Conservation (phyloP, 2,329 filamentous ascomycete species). For the Didymella lethalis region DNA sequence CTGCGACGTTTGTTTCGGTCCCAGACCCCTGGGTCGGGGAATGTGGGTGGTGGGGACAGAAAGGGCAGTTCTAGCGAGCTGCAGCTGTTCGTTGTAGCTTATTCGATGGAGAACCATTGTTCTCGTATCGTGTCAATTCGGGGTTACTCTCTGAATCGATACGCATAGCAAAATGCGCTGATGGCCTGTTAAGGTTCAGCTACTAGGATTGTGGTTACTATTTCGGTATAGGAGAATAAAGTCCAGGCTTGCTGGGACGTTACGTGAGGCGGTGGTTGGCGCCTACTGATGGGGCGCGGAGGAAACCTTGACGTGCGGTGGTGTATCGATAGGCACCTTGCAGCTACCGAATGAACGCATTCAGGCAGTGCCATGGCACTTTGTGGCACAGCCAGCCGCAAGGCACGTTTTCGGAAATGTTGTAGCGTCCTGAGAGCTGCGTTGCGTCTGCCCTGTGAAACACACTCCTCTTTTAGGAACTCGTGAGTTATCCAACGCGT, state of each 20-base stretch:
- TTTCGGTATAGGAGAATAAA: conserved; percentile 7
- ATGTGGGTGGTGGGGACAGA: conserved; percentile 15
- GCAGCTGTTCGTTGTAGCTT: conserved; percentile 4
- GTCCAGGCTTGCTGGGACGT: conserved; percentile 18
- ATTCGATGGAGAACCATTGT: conserved; percentile 4
- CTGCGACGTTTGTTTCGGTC: conserved; percentile 4
- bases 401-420: conserved; percentile 26
- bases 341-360: conserved; percentile 17
- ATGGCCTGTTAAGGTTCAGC: conserved; percentile 9
- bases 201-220: conserved; percentile 1
- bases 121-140: conserved; percentile 13
- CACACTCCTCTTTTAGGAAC: conserved; percentile 12
- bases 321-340: conserved; percentile 32
- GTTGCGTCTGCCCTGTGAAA: conserved; percentile 21
- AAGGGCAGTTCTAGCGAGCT: conserved; percentile 17
- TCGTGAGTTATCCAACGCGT: conserved; percentile 4
- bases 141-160: conserved; percentile 1
- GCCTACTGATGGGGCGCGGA: conserved; percentile 20
- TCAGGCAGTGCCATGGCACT: conserved; percentile 9
- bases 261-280: conserved; percentile 13
- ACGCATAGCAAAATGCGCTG: conserved; percentile 10
- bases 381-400: conserved; percentile 24
- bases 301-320: conserved; percentile 29
- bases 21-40: conserved; percentile 18
- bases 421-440: conserved; percentile 15